Conservation (phyloP, 257 asterid genomes). For the Paraleonurus japonicus region DNA sequence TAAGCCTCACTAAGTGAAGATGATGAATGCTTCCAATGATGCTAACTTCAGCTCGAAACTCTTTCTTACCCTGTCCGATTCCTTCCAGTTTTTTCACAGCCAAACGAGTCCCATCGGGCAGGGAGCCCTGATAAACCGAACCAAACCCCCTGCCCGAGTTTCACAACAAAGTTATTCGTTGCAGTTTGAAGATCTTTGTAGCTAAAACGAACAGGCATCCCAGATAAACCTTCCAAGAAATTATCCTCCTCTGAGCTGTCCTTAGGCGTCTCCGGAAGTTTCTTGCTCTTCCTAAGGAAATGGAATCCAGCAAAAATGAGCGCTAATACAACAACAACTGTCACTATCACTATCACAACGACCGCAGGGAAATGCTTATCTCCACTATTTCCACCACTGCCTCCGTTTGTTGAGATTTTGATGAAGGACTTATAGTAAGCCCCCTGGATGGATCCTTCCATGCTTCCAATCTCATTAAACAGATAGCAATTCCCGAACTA, state of each 20-base stretch:
- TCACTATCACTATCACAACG: conserved; percentile 46
- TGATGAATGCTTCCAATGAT: conserved; percentile 98
- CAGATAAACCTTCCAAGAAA: conserved; percentile 70
- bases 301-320: conserved; percentile 45
- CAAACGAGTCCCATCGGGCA: conserved; percentile 66
- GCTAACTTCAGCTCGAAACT: conserved; percentile 96
- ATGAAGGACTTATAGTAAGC: conserved; percentile 25
- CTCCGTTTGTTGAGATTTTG: conserved; percentile 32
- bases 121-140: conserved; percentile 79
- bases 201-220: conserved; percentile 89
- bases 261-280: conserved; percentile 41
- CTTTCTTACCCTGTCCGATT: conserved; percentile 94
- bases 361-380: conserved; percentile 41
- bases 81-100: conserved; percentile 96
- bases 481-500: conserved; percentile 57
- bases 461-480: conserved; percentile 63
- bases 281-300: conserved; percentile 42
- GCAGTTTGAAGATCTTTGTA: conserved; percentile 77
- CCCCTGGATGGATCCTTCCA: conserved; percentile 31
- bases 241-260: conserved; percentile 85
- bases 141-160: conserved; percentile 99
- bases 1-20: conserved; percentile 74
- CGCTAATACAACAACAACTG: conserved; percentile 45
- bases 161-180: conserved; percentile 60
- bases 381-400: conserved; percentile 20